These are phyloP conservation scores for Cytospora schulzeri DNA, from an alignment of 2,329 filamentous ascomycete species.

Conservation along the genomic window DNA sequence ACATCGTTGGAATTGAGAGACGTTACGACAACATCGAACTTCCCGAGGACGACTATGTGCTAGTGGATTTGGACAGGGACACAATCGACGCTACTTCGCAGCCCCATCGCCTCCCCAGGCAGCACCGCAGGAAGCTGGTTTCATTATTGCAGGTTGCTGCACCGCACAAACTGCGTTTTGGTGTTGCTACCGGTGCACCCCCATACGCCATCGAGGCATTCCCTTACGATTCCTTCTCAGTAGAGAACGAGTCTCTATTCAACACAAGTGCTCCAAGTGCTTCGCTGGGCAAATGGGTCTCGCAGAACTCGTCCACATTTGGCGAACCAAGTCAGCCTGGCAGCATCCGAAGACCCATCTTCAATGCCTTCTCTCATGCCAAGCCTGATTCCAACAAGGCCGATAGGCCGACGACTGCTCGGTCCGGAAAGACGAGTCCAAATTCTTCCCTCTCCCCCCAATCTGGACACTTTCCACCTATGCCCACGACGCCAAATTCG, in stretches of 20 bases:
- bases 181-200: conserved; percentile 84
- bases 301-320: conserved; percentile 87
- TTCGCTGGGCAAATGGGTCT: conserved; percentile 81
- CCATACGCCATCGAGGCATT: conserved; percentile 92
- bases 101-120: conserved; percentile 79
- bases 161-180: conserved; percentile 83
- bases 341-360: conserved; percentile 66
- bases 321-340: conserved; percentile 62
- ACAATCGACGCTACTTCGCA: conserved; percentile 81
- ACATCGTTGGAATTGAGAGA: conserved; percentile 93
- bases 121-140: conserved; percentile 85
- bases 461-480: conserved; percentile 75
- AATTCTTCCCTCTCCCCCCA: conserved; percentile 69
- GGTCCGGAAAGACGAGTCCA: conserved; percentile 63
- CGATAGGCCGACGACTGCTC: conserved; percentile 78
- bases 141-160: conserved; percentile 88
- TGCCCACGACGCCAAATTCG: conserved; percentile 78
- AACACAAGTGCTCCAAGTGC: conserved; percentile 69
- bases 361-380: conserved; percentile 87
- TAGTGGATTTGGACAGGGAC: conserved; percentile 92
- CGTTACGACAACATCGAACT: conserved; percentile 84
- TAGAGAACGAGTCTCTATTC: conserved; percentile 82
- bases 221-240: conserved; percentile 86
- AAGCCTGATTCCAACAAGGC: conserved; percentile 65
- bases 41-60: conserved; percentile 92